Evolutionary conservation across 2,329 filamentous ascomycete genomes (phyloP).

Genomic region (Penicillium sp.): DNA sequence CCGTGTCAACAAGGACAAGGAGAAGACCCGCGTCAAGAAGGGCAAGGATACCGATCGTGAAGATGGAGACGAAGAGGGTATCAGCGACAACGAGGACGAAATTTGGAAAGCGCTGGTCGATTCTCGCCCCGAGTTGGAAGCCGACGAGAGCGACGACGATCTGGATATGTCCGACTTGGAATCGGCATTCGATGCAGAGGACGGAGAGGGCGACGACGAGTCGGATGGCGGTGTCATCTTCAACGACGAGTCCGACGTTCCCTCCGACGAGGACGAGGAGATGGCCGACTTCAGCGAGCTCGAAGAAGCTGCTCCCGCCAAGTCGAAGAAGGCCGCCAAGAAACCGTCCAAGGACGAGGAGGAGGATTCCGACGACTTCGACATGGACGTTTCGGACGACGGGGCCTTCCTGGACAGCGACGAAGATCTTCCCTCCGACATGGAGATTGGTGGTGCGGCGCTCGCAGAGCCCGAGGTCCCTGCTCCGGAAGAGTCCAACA

Average conservation of each 20-base stretch:
- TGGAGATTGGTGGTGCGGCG: slow-evolving; percentile 48
- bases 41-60: slow-evolving; percentile 52
- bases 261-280: slow-evolving; percentile 46
- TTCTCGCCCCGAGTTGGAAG: slow-evolving; percentile 75
- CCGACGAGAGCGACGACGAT: slow-evolving; percentile 58
- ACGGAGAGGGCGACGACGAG: slow-evolving; percentile 41
- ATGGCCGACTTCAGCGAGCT: slow-evolving; percentile 52
- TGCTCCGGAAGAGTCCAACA: slow-evolving; percentile 42
- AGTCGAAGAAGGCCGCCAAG: slow-evolving; percentile 25
- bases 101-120: slow-evolving; percentile 91
- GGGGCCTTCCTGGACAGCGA: slow-evolving; percentile 55
- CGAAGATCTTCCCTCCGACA: slow-evolving; percentile 55
- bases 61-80: slow-evolving; percentile 48
- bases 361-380: slow-evolving; percentile 57
- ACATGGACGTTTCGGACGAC: slow-evolving; percentile 49
- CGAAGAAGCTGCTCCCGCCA: slow-evolving; percentile 33
- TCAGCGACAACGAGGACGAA: slow-evolving; percentile 71
- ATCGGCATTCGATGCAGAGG: slow-evolving; percentile 49
- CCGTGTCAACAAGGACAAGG: slow-evolving; percentile 65
- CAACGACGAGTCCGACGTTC: slow-evolving; percentile 50
- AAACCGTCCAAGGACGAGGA: slow-evolving; percentile 41
- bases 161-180: slow-evolving; percentile 58
- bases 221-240: slow-evolving; percentile 51
- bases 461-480: slow-evolving; percentile 42
- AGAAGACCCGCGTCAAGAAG: slow-evolving; percentile 54